phyloP scores from a whole-genome alignment of 208 protist genomes.

The Crithidia brevicula region DNA sequence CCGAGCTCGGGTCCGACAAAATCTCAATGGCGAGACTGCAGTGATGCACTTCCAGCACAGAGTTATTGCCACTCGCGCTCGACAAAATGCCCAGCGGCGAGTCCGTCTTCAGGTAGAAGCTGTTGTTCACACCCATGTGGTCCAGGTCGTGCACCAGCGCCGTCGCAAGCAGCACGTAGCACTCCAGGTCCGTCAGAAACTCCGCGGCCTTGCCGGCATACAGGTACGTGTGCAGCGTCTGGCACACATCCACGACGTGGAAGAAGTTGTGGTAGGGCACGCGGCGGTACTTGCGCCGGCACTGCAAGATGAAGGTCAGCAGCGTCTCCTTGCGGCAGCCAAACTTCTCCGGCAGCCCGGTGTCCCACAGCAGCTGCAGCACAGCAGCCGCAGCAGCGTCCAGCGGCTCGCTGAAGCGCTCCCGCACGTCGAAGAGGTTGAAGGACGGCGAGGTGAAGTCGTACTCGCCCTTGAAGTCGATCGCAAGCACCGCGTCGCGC shows the following conservation, averaged over 20 bases:
- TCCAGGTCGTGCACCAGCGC: constrained; percentile 86
- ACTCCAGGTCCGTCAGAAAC: constrained; percentile 74
- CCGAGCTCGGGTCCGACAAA: constrained; percentile 67
- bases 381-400: constrained; percentile 57
- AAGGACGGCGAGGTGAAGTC: constrained; percentile 72
- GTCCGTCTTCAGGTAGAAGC: constrained; percentile 89
- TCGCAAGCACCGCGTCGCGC: constrained; percentile 35
- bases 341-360: constrained; percentile 78
- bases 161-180: constrained; percentile 81
- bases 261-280: constrained; percentile 92
- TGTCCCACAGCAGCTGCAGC: constrained; percentile 56
- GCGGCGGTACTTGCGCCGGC: constrained; percentile 78
- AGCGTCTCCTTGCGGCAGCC: constrained; percentile 69
- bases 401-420: constrained; percentile 45
- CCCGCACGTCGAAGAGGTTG: constrained; percentile 70
- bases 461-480: constrained; percentile 40
- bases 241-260: constrained; percentile 85
- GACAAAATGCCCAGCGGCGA: constrained; percentile 85
- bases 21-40: constrained; percentile 90
- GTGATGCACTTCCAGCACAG: constrained; percentile 89
- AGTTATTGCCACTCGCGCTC: constrained; percentile 81
- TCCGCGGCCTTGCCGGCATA: constrained; percentile 51
- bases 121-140: constrained; percentile 93
- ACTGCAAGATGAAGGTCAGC: constrained; percentile 82
- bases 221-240: constrained; percentile 81